Conservation (phyloP, 768 basidiomycete species). For the Rhodotorula sphaerocarpa region DNA sequence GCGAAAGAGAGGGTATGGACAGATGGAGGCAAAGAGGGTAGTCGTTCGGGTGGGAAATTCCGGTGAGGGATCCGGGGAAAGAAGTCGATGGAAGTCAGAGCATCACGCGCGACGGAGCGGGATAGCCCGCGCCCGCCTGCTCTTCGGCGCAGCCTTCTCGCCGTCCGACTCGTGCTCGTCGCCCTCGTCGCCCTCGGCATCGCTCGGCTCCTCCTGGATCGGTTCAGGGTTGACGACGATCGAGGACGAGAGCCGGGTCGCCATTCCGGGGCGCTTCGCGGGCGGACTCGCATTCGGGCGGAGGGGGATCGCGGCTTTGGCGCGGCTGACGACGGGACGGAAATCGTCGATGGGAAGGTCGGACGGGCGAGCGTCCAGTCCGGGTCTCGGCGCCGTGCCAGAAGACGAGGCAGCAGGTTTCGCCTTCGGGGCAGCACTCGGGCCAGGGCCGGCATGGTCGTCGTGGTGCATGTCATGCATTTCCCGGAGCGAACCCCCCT, state of each 20-base stretch:
- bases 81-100: background rate
- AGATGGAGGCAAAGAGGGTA: too few species aligned
- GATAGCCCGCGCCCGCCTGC: slow-evolving; percentile 20
- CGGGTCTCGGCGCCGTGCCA: too few species aligned
- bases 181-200: background rate
- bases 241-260: background rate
- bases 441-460: background rate
- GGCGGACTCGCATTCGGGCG: background rate
- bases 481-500: background rate
- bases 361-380: too few species aligned
- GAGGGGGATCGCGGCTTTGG: background rate
- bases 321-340: background rate
- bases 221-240: too few species aligned
- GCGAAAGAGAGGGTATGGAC: too few species aligned
- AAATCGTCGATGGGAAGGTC: too few species aligned
- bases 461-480: too few species aligned
- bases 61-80: too few species aligned
- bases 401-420: too few species aligned
- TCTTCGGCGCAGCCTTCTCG: slow-evolving; percentile 15
- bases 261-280: too few species aligned
- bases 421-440: background rate
- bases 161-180: slow-evolving; percentile 16
- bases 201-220: background rate
- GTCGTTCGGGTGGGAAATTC: too few species aligned
- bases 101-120: background rate